Percentiles rank a stretch among this genome's conserved stretches.
These are phyloP conservation scores for Dillenia suffruticosa DNA, from an alignment of 164 flowering plant species.

Conservation along the genomic window DNA sequence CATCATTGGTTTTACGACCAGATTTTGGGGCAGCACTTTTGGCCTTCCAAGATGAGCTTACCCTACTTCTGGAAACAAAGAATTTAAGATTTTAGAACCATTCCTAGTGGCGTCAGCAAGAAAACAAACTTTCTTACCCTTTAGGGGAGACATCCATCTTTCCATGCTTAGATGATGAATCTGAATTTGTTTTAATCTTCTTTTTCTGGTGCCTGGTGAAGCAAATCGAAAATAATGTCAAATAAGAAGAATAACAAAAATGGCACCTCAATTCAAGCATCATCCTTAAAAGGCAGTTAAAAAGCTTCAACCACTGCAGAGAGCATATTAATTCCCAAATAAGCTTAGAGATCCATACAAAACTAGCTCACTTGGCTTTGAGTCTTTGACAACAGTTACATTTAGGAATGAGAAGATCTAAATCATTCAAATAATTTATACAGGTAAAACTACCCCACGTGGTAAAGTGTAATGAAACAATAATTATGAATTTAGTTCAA, in stretches of 20 bases:
- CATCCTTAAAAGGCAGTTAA: neutral
- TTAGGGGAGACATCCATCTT: conserved; percentile 34
- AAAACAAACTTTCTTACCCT: conserved; percentile 32
- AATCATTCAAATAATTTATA: too few species aligned
- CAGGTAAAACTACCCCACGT: too few species aligned
- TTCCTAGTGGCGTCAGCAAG: neutral
- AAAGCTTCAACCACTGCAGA: neutral
- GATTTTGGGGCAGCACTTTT: conserved; percentile 38
- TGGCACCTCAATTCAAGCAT: neutral
- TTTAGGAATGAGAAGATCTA: too few species aligned
- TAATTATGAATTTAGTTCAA: too few species aligned
- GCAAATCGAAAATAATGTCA: neutral
- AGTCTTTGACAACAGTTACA: too few species aligned
- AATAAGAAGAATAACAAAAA: neutral
- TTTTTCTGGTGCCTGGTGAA: conserved; percentile 44
- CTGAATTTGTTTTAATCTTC: conserved; percentile 38
- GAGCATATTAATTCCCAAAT: too few species aligned
- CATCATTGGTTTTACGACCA: conserved; percentile 17
- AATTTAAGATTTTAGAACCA: neutral
- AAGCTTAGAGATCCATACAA: too few species aligned
- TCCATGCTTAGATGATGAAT: conserved; percentile 25
- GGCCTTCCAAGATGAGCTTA: conserved; percentile 47
- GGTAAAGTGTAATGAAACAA: too few species aligned
- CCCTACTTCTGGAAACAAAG: conserved; percentile 27
- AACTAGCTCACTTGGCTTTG: too few species aligned